phyloP scores from a whole-genome alignment of 495 filamentous ascomycete species.

The Neurospora tetraspora region DNA sequence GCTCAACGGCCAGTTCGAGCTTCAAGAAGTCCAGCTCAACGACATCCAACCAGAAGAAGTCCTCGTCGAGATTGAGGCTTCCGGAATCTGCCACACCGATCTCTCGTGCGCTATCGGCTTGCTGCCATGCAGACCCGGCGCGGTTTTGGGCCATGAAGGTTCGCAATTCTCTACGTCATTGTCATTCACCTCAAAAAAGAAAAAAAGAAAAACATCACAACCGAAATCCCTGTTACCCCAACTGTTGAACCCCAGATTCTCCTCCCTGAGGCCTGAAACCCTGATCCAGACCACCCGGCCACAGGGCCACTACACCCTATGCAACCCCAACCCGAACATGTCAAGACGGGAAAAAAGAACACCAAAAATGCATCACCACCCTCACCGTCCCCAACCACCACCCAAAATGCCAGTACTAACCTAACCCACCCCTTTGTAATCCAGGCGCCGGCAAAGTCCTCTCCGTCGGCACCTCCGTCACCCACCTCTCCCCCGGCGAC shows the following conservation, averaged over 20 bases:
- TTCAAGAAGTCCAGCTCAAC: slow-evolving; percentile 12
- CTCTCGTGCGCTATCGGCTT: slow-evolving; percentile 35
- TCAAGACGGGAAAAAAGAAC: too few species aligned
- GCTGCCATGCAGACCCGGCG: slow-evolving; percentile 40
- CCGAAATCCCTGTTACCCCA: background rate
- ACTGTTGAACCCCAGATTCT: too few species aligned
- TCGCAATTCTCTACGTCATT: background rate
- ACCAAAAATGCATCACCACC: background rate
- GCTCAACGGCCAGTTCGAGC: slow-evolving; percentile 17
- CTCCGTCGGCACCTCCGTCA: slow-evolving; percentile 44
- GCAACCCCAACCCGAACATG: too few species aligned
- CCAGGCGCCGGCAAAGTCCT: slow-evolving; percentile 52
- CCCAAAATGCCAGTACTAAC: too few species aligned
- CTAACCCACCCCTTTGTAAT: too few species aligned
- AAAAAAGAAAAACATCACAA: too few species aligned
- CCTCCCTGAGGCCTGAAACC: too few species aligned
- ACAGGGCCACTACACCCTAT: too few species aligned
- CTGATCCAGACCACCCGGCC: too few species aligned
- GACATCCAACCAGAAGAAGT: slow-evolving; percentile 51
- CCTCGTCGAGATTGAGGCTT: slow-evolving; percentile 59
- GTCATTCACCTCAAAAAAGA: too few species aligned
- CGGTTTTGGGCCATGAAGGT: slow-evolving; percentile 69
- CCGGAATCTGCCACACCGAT: slow-evolving; percentile 70
- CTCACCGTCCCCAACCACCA: background rate
- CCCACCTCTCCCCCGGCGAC: slow-evolving; percentile 48